Evolutionary conservation across 1,139 yeast species (phyloP), one percentile per base, ranked within the genome.

Genomic region (Nakaseomyces glabratus): DNA sequence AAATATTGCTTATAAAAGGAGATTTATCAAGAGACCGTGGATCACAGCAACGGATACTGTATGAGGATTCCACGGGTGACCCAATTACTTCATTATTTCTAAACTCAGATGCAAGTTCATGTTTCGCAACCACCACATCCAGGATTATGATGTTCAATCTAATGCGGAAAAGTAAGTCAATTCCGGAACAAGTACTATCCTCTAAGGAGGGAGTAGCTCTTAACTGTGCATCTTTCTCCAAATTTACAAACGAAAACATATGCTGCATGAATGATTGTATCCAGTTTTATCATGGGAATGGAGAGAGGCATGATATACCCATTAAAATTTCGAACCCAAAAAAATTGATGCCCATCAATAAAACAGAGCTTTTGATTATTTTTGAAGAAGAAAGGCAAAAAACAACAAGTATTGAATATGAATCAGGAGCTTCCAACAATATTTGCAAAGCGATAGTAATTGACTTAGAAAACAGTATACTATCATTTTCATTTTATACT

Each of bases 11-110:
- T 3, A 73, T 88, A 0, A 61, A 97, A 42, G 99, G 98, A 5
- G 98, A 90, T 55, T 60, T 93, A 30, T 50, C 82, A 2, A 73
- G 90, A 46, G 99, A 93, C 51, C 62, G 95, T 40, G 98, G 98
- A 0, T 76, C 95, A 4, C 73, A 90, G 44, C 97, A 88, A 51
- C 63, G 97, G 22, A 58, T 80, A 0, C 75, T 88, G 1, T 84
- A 76, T 50, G 82, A 80, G 43, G 60, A 55, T 36, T 32, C 45
- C 4, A 69, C 76, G 12, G 60, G 63, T 18, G 93, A 84, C 35
- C 95, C 97, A 0, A 69, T 93, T 17, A 88, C 98, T 0, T 82
- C 86, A 0, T 60, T 90, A 1, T 48, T 60, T 14, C 42, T 60
- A 17, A 47, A 44, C 22, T 34, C 42, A 9, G 47, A 47, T 13